Conservation (phyloP, 129 eudicot genomes). For the Lonicera japonica region DNA sequence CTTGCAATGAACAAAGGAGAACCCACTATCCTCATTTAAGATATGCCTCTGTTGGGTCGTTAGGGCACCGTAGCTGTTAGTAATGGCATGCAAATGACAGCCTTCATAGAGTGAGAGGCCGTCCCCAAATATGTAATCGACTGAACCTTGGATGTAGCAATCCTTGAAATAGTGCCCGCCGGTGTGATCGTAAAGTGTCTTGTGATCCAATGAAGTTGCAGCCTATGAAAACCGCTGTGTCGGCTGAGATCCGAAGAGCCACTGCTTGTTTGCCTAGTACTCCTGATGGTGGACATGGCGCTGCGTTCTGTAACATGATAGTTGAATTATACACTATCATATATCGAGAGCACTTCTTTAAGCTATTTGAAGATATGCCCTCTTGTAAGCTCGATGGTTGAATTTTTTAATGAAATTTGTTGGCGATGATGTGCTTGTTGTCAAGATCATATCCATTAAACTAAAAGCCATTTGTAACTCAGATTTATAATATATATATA, state of each 20-base stretch:
- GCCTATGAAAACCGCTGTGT: constrained; percentile 47
- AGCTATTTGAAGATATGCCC: too few species aligned
- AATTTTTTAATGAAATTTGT: too few species aligned
- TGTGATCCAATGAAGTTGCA: constrained; percentile 57
- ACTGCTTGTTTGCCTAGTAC: constrained; percentile 61
- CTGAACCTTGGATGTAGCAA: constrained; percentile 53
- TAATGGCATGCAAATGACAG: constrained; percentile 45
- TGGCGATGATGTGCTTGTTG: too few species aligned
- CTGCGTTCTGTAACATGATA: constrained; percentile 44
- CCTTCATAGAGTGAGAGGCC: constrained; percentile 48
- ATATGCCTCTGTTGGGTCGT: constrained; percentile 57
- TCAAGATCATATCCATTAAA: too few species aligned
- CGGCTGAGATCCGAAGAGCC: constrained; percentile 55
- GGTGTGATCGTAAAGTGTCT: constrained; percentile 52
- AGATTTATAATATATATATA: too few species aligned
- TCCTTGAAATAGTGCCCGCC: constrained; percentile 63
- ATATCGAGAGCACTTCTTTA: too few species aligned
- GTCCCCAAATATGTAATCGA: constrained; percentile 51
- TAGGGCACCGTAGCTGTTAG: constrained; percentile 36
- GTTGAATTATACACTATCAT: too few species aligned
- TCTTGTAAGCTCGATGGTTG: too few species aligned
- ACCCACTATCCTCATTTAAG: constrained; percentile 44
- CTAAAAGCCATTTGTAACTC: too few species aligned
- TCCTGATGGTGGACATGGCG: constrained; percentile 42
- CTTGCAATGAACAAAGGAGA: constrained; percentile 48